These are phyloP conservation scores for Phialophora tarda DNA, from an alignment of 2,329 filamentous ascomycete species.

Conservation along the genomic window DNA sequence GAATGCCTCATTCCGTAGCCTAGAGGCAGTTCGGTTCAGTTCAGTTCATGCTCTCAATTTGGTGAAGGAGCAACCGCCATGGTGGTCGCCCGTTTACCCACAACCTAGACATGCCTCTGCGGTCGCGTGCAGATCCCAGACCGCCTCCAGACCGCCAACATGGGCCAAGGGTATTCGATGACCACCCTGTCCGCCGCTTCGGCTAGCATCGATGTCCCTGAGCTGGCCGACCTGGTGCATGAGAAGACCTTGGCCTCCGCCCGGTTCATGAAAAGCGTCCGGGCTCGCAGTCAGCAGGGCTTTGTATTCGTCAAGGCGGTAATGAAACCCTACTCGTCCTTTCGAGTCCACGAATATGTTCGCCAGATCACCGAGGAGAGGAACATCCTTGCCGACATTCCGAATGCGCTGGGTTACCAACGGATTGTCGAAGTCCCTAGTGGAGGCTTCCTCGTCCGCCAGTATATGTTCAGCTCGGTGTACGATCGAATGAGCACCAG, in stretches of 20 bases:
- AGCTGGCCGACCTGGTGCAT: conserved; percentile 87
- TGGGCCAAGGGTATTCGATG: conserved; percentile 97
- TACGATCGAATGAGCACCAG: conserved; percentile 95
- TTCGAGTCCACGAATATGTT: conserved; percentile 80
- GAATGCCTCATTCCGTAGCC: too few species aligned
- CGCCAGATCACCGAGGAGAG: conserved; percentile 80
- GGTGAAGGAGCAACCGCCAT: neutral
- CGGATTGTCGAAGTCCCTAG: conserved; percentile 88
- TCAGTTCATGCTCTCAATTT: neutral
- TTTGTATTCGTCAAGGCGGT: conserved; percentile 93
- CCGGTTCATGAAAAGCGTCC: conserved; percentile 95
- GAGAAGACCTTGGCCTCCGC: conserved; percentile 91
- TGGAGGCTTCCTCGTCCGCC: conserved; percentile 89
- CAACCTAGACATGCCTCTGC: conserved; percentile 1
- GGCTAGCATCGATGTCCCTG: conserved; percentile 90
- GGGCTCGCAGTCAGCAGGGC: conserved; percentile 86
- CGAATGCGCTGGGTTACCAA: conserved; percentile 90
- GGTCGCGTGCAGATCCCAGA: neutral
- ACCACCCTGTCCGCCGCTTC: conserved; percentile 89
- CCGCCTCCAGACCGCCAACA: conserved; percentile 50
- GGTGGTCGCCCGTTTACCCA: neutral
- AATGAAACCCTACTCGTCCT: conserved; percentile 84
- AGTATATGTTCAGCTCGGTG: conserved; percentile 93
- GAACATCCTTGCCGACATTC: conserved; percentile 76
- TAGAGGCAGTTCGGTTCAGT: neutral